Base-by-base conservation (phyloP, 2,329 filamentous ascomycete genomes). In the Aspergillus niger region DNA sequence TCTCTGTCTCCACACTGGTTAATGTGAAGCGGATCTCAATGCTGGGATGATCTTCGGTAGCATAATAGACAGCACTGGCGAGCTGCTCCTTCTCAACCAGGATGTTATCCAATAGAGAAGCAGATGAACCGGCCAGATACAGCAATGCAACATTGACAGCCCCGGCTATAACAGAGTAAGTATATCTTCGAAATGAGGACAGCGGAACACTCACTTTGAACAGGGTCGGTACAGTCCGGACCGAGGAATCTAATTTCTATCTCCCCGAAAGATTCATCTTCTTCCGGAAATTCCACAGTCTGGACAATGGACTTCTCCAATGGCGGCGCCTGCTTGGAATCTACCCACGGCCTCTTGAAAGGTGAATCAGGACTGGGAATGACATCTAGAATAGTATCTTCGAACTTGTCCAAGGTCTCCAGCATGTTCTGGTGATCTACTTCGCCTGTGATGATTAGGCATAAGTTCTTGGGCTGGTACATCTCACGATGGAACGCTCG, bases 381-480 rank as follows among this genome's bases (percentile, higher is more conserved):
- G 63, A 92, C 87, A 65, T 91, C 86, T 63, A 93, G 80, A 70
- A 98, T 94, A 30, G 90, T 90, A 63, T 90, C 87, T 75, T 99
- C 95, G 71, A 99, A 99, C 24, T 88, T 82, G 69, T 97, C 91
- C 36, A 99, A 79, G 50, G 96, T 92, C 32, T 89, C 79, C 22
- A 98, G 80, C 60, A 99, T 83, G 69, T 96, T 84, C 0, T 85
- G 79, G 72, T 97, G 91, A 71, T 97, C 88, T 1, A 96, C 87
- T 75, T 97, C 92, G 47, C 95, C 95, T n/a, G 96, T 89, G 61
- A 99, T 87, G 26, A 97, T 86, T 28, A 99, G 80, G 65, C 93
- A 96, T 61, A 99, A 81, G 71, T 99, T 99, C 74, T 93, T 94
- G 3, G 95, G 95, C 74, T 98, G 94, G 72, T 99, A 99, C 94